These are phyloP conservation scores for Papiliotrema terrestris DNA, from an alignment of 1,284 basidiomycete species.

Conservation along the genomic window DNA sequence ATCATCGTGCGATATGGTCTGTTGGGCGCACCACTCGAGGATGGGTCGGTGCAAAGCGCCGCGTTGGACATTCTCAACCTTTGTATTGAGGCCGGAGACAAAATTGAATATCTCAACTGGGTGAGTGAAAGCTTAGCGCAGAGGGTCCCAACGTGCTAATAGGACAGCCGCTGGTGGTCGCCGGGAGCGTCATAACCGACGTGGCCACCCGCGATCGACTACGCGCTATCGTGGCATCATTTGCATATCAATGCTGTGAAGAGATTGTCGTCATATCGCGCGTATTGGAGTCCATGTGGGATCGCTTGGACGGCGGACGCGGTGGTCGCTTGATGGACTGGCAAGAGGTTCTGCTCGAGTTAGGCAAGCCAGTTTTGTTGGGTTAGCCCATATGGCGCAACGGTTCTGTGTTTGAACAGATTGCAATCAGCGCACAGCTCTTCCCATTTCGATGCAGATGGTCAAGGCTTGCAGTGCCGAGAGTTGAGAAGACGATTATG, in stretches of 20 bases:
- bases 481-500: no score
- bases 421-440: no score
- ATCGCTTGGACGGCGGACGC: constrained; percentile 33
- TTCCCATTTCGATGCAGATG: no score
- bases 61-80: constrained; percentile 32
- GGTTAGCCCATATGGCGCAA: no score
- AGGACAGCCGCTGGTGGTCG: constrained; percentile 27
- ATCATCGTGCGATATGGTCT: constrained; percentile 33
- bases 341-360: constrained; percentile 36
- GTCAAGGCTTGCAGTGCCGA: no score
- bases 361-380: constrained; percentile 32
- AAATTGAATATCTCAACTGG: constrained; percentile 45
- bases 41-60: constrained; percentile 26
- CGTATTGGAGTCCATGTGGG: constrained; percentile 41
- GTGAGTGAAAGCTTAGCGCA: constrained; percentile 15
- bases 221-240: constrained; percentile 30
- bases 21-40: constrained; percentile 17
- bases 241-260: constrained; percentile 39
- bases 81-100: constrained; percentile 35
- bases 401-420: no score
- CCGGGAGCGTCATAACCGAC: constrained; percentile 23
- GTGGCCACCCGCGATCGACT: constrained; percentile 21
- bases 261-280: constrained; percentile 29
- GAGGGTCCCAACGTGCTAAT: not conserved
- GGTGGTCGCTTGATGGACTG: constrained; percentile 38